Evolutionary conservation across 768 basidiomycete species (phyloP).

Genomic region (Amanita brunnescens): DNA sequence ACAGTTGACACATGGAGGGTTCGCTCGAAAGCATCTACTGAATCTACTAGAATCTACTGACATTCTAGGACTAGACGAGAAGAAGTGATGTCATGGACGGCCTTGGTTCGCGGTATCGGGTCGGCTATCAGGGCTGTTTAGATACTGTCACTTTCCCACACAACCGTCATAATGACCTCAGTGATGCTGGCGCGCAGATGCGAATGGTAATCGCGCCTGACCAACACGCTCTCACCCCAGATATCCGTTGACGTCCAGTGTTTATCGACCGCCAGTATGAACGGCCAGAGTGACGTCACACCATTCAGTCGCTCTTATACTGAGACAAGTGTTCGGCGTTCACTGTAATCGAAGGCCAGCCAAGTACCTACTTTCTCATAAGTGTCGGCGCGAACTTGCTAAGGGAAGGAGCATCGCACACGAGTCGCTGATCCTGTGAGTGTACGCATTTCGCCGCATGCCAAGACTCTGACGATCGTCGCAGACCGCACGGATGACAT

Average conservation of each 20-base stretch:
- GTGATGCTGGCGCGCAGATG: neutral
- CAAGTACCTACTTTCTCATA: no score
- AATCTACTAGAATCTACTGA: no score
- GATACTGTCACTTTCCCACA: neutral
- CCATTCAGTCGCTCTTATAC: conserved; percentile 1
- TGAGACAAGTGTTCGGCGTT: neutral
- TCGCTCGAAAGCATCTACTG: no score
- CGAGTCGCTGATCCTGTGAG: neutral
- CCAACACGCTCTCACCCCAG: neutral
- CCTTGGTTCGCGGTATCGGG: neutral
- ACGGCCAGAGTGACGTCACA: conserved; percentile 1
- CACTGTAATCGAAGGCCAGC: neutral
- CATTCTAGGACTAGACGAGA: no score
- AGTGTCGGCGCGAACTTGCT: no score
- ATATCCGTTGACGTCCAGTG: neutral
- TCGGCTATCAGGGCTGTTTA: neutral
- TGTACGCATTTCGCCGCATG: neutral
- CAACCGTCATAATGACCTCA: neutral
- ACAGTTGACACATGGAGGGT: no score
- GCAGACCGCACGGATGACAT: neutral
- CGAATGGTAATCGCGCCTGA: neutral
- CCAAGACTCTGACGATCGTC: neutral
- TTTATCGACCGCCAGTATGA: neutral
- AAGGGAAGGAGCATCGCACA: no score
- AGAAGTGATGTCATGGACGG: neutral